Conservation (phyloP, 345 rosid species). For the Isatis tinctoria region DNA sequence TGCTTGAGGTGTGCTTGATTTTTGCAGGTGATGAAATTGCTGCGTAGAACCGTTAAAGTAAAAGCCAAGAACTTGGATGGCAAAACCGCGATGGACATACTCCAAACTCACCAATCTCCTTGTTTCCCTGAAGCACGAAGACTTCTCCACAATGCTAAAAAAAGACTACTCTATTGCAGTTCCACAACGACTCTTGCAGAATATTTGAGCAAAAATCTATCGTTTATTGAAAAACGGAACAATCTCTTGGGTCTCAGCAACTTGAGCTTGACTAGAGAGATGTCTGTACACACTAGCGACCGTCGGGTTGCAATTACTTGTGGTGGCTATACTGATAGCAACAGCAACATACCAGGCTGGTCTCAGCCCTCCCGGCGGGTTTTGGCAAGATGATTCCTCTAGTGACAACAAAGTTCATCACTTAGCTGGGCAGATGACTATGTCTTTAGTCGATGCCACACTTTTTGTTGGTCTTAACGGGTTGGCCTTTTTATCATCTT, state of each 20-base stretch:
- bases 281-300: neutral
- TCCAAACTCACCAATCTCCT: neutral
- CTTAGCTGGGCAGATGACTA: neutral
- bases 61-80: constrained; percentile 26
- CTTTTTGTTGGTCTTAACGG: neutral
- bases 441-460: neutral
- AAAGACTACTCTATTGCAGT: neutral
- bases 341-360: constrained; percentile 36
- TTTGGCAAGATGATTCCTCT: constrained; percentile 22
- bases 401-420: no score
- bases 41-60: neutral
- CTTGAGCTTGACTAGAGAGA: neutral
- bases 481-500: neutral
- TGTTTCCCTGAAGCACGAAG: neutral
- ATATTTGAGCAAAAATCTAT: neutral
- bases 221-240: neutral
- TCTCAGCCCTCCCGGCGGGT: constrained; percentile 30
- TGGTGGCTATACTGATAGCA: constrained; percentile 34
- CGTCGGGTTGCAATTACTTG: constrained; percentile 5
- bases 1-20: no score
- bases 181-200: neutral
- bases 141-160: neutral
- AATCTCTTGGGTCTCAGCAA: constrained; percentile 3
- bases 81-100: constrained; percentile 28
- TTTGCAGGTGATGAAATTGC: constrained; percentile 9